These are phyloP conservation scores for Trichoderma breve DNA, from an alignment of 2,329 filamentous ascomycete genomes.

Conservation along the genomic window DNA sequence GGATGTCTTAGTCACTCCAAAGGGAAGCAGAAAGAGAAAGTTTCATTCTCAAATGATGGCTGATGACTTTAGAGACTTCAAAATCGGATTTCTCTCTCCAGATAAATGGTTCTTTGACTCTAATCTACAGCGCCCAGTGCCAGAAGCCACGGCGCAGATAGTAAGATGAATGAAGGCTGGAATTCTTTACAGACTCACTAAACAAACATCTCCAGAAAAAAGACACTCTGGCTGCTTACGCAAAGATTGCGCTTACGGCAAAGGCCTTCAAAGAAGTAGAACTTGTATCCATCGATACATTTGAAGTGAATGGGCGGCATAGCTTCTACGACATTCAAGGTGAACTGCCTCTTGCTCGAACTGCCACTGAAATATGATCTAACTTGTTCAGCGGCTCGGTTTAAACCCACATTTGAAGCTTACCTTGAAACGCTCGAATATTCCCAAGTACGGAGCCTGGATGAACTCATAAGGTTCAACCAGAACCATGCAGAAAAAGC, in stretches of 20 bases:
- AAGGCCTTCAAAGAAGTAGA: background rate
- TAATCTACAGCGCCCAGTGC: background rate
- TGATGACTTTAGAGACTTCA: background rate
- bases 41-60: background rate
- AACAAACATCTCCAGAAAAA: background rate
- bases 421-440: background rate
- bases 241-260: background rate
- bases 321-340: background rate
- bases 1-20: background rate
- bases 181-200: background rate
- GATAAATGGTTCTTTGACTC: background rate
- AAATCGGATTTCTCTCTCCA: background rate
- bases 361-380: background rate
- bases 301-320: background rate
- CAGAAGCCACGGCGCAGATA: background rate
- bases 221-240: background rate
- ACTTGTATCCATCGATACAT: background rate
- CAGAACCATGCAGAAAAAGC: background rate
- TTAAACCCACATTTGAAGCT: background rate
- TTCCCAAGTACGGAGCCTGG: background rate
- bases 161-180: background rate
- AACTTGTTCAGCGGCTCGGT: background rate
- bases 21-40: background rate
- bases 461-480: background rate
- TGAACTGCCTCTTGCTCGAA: background rate